Evolutionary conservation across 2,329 filamentous ascomycete genomes (phyloP), one percentile per base, ranked within the genome.

Genomic region (Penicillium psychrosexuale): DNA sequence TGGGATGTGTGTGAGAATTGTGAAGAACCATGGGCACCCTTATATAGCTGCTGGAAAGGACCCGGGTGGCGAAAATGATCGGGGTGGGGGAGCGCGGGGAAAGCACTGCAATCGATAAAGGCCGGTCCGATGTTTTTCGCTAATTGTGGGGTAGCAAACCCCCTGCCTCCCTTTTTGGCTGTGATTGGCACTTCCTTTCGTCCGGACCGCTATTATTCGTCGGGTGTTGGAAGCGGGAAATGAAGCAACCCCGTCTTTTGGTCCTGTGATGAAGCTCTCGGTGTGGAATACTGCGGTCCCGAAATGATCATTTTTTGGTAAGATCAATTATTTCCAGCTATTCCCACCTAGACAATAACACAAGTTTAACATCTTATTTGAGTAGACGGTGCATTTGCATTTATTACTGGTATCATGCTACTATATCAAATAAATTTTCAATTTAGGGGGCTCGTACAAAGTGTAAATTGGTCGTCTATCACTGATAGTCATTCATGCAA

Each of bases 91-190:
- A 45, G n/a, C 9, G 49, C 33, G 49, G 49, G 49, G 49, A 7
- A 31, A 27, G 31, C 31, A 19, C 15, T 5, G 8, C 19, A 12
- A 24, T 51, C 49, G 49, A 51, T 31, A 51, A 51, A 22, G n/a
- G 8, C 49, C 49, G 49, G 40, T 27, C 49, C 49, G 49, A 31
- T 33, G 24, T 9, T 51, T 51, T 15, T 51, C 49, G 48, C 17
- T 30, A 15, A 24, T 24, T 24, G 9, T 22, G 19, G 17, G 24
- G 8, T 30, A 22, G 22, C 27, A 15, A 9, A 9, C n/a, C 24
- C 8, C 11, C n/a, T 8, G 7, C 15, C 15, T 28, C 22, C n/a
- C 2, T 2, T 3, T 13, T 44, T 3, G 11, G 6, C 17, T 15
- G n/a, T 11, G 6, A 36, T 22, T 37, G 22, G 15, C 17, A 15